These are phyloP conservation scores for Cruciata laevipes DNA, from an alignment of 257 asterid genomes.

Conservation along the genomic window DNA sequence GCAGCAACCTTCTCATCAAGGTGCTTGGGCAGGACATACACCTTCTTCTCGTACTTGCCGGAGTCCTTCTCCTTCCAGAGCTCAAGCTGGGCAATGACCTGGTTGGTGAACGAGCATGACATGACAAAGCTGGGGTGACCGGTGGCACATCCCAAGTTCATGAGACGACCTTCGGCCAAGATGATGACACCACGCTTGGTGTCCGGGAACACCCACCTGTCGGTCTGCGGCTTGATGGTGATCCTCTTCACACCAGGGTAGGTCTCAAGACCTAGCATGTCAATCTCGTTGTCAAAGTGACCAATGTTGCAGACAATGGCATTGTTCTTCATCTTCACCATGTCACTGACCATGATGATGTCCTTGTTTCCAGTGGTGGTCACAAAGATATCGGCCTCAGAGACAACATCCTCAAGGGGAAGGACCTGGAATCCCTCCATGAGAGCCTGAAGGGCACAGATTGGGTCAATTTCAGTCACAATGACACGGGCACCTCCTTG, in stretches of 20 bases:
- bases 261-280: constrained; percentile 49
- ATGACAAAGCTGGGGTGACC: constrained; percentile 66
- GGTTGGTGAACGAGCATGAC: constrained; percentile 61
- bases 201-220: constrained; percentile 52
- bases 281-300: constrained; percentile 58
- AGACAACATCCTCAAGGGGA: constrained; percentile 43
- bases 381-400: constrained; percentile 53
- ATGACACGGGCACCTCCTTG: constrained; percentile 58
- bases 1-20: constrained; percentile 63
- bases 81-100: constrained; percentile 61
- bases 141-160: constrained; percentile 66
- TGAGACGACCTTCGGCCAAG: constrained; percentile 55
- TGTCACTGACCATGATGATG: constrained; percentile 51
- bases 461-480: constrained; percentile 57
- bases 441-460: constrained; percentile 57
- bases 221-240: constrained; percentile 56
- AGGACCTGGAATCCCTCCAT: constrained; percentile 64
- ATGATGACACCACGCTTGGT: constrained; percentile 37
- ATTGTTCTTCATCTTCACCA: constrained; percentile 57
- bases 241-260: constrained; percentile 50
- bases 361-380: constrained; percentile 67
- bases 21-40: constrained; percentile 49
- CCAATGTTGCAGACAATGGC: constrained; percentile 73
- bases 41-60: constrained; percentile 55
- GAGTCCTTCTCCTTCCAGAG: constrained; percentile 45